Percentiles rank a stretch among this genome's conserved stretches.
These are phyloP conservation scores for Cadophora gregata DNA, from an alignment of 2,329 filamentous ascomycete species.

Conservation along the genomic window DNA sequence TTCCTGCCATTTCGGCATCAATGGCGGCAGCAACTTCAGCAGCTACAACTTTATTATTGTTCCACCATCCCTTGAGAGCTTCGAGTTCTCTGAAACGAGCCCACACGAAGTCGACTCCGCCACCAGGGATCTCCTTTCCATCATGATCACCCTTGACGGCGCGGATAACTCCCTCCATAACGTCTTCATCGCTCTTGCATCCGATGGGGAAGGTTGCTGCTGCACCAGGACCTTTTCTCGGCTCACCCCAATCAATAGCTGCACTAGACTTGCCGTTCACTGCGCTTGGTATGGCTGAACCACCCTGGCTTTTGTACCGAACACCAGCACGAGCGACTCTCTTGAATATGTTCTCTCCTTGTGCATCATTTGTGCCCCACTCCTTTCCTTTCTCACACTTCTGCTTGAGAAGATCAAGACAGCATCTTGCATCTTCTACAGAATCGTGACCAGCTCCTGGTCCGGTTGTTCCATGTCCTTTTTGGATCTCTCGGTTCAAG, in stretches of 20 bases:
- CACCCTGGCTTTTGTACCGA: constrained; percentile 66
- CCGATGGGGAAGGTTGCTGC: constrained; percentile 62
- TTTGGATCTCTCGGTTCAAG: constrained; percentile 86
- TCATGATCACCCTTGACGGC: constrained; percentile 64
- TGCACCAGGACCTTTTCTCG: constrained; percentile 63
- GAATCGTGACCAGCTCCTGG: constrained; percentile 78
- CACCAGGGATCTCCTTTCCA: constrained; percentile 61
- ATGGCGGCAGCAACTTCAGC: constrained; percentile 23
- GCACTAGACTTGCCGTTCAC: constrained; percentile 67
- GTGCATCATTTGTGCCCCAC: constrained; percentile 82
- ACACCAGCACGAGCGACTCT: constrained; percentile 71
- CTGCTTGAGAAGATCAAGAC: constrained; percentile 89
- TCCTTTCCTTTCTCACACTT: constrained; percentile 92
- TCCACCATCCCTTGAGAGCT: constrained; percentile 71
- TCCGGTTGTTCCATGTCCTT: constrained; percentile 62
- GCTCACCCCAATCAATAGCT: constrained; percentile 90
- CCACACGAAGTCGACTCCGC: constrained; percentile 71
- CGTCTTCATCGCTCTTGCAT: constrained; percentile 65
- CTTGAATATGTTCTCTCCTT: constrained; percentile 88
- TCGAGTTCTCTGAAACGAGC: constrained; percentile 70
- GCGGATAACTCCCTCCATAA: constrained; percentile 59
- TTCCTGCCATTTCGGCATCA: constrained; percentile 5
- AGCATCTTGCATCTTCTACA: constrained; percentile 89
- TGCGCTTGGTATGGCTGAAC: constrained; percentile 59
- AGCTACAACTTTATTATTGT: constrained; percentile 52